Evolutionary conservation across 257 asterid genomes (phyloP).

Genomic region (Buddleja alternifolia): DNA sequence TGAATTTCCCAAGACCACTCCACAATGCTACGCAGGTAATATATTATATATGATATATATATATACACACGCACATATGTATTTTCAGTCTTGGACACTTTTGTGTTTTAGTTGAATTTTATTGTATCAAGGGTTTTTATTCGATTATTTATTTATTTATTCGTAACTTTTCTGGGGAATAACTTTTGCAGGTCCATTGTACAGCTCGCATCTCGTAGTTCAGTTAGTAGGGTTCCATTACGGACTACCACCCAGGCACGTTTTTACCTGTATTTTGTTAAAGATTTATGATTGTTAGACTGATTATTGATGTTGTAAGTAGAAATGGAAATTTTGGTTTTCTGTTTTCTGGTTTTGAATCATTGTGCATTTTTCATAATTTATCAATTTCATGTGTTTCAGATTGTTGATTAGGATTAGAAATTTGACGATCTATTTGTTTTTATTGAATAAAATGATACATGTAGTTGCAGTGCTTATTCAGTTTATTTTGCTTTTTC

Average conservation of each 20-base stretch:
- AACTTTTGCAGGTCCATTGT: slow-evolving; percentile 64
- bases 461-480: slow-evolving; percentile 6
- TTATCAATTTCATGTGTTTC: slow-evolving; percentile 11
- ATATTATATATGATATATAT: neutral
- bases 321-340: neutral
- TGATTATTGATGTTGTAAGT: slow-evolving; percentile 20
- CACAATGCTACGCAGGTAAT: slow-evolving; percentile 56
- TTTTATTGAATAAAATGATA: neutral
- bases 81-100: neutral
- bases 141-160: neutral
- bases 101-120: slow-evolving; percentile 13
- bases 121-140: slow-evolving; percentile 31
- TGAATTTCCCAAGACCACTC: slow-evolving; percentile 28
- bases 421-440: slow-evolving; percentile 11
- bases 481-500: neutral
- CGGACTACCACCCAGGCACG: slow-evolving; percentile 71
- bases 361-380: slow-evolving; percentile 15
- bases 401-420: slow-evolving; percentile 26
- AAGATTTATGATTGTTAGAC: neutral
- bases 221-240: slow-evolving; percentile 51
- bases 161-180: slow-evolving; percentile 15
- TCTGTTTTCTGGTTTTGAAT: neutral
- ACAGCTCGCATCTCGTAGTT: slow-evolving; percentile 60
- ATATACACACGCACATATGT: neutral
- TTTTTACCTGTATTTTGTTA: neutral